Percentiles rank a stretch among this genome's conserved stretches.
Evolutionary conservation across 2,329 filamentous ascomycete genomes (phyloP).

Genomic region (Beauveria bassiana): DNA sequence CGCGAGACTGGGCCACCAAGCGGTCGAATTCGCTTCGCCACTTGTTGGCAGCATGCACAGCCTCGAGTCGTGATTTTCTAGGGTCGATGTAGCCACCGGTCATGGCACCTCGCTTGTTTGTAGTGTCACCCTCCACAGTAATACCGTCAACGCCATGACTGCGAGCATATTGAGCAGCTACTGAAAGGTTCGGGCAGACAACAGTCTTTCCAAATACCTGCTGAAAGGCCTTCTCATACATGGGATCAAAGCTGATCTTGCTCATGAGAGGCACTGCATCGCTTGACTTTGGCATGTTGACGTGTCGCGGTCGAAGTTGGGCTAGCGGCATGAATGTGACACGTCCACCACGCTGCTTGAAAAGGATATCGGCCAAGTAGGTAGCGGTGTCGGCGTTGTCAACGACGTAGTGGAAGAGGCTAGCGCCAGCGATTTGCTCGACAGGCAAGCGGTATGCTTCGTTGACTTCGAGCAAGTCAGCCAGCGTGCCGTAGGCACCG

Average conservation of each 20-base stretch:
- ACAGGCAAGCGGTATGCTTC: conserved; percentile 82
- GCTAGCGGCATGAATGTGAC: conserved; percentile 94
- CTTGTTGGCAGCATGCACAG: conserved; percentile 65
- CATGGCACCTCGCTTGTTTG: conserved; percentile 90
- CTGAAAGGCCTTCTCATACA: conserved; percentile 78
- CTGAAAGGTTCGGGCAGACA: conserved; percentile 80
- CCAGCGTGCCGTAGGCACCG: conserved; percentile 86
- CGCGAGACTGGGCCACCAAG: conserved; percentile 53
- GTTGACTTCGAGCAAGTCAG: conserved; percentile 81
- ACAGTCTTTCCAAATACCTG: conserved; percentile 96
- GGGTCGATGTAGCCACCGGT: conserved; percentile 92
- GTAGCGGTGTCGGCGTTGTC: conserved; percentile 86
- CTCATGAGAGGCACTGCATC: conserved; percentile 83
- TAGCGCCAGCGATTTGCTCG: conserved; percentile 86
- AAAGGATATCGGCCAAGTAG: conserved; percentile 68
- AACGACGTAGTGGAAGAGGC: conserved; percentile 92
- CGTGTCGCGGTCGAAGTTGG: conserved; percentile 61
- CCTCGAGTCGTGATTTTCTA: conserved; percentile 77
- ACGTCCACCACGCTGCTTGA: conserved; percentile 72
- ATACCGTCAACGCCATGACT: conserved; percentile 90
- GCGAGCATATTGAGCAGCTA: conserved; percentile 84
- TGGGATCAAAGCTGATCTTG: conserved; percentile 71
- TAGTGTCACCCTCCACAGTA: conserved; percentile 88
- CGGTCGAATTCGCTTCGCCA: conserved; percentile 69
- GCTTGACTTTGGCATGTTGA: conserved; percentile 74